Conservation (phyloP, 139 green algal genomes). For the Parachlorella kessleri region DNA sequence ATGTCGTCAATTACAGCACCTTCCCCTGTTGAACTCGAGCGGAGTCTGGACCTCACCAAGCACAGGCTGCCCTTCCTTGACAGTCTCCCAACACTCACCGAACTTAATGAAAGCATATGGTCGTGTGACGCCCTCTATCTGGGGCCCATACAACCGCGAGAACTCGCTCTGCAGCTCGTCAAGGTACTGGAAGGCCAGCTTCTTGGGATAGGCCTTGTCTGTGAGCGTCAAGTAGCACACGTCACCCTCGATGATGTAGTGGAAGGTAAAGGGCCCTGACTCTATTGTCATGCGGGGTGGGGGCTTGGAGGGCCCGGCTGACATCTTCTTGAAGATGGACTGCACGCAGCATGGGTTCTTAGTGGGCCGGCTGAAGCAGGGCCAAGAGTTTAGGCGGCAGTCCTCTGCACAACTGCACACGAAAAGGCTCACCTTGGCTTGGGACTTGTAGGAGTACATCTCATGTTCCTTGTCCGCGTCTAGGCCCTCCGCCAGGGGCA, state of each 20-base stretch:
- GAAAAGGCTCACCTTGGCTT: conserved; percentile 86
- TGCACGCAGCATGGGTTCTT: no score
- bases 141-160: conserved; percentile 76
- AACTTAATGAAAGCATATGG: conserved; percentile 99
- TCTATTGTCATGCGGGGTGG: conserved; percentile 80
- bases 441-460: conserved; percentile 88
- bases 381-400: background rate
- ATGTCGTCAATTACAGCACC: no score
- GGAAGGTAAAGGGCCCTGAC: conserved; percentile 75
- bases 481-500: conserved; percentile 95
- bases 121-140: conserved; percentile 88
- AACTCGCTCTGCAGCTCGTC: conserved; percentile 98
- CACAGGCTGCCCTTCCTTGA: no score
- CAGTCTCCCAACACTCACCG: conserved; percentile 76
- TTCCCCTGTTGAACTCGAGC: no score
- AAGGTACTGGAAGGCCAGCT: conserved; percentile 98
- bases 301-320: conserved; percentile 12
- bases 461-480: conserved; percentile 91
- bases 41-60: no score
- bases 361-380: no score
- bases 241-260: conserved; percentile 87
- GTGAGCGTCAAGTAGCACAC: conserved; percentile 93
- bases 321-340: conserved; percentile 60
- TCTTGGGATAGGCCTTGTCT: conserved; percentile 93
- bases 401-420: background rate